These are phyloP conservation scores for Sporothrix protearum DNA, from an alignment of 2,329 filamentous ascomycete species.

Conservation along the genomic window DNA sequence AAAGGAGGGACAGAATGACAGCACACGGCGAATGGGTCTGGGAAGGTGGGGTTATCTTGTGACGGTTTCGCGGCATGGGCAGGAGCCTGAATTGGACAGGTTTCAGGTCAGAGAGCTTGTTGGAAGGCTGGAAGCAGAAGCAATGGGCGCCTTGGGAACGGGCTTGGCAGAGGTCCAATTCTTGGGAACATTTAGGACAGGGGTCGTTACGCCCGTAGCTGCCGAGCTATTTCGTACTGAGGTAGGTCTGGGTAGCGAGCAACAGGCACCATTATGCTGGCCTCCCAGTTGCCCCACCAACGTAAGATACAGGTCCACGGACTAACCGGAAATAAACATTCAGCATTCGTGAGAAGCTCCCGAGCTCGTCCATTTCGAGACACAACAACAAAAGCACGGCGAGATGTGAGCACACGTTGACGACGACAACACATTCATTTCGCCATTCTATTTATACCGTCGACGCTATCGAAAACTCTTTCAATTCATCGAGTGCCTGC, in stretches of 20 bases:
- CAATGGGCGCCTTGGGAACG: neutral
- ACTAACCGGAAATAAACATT: conserved; percentile 22
- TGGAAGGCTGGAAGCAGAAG: neutral
- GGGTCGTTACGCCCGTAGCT: neutral
- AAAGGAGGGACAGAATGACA: neutral
- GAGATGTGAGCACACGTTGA: conserved; percentile 6
- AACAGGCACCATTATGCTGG: neutral
- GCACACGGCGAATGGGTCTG: neutral
- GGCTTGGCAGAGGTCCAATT: conserved; percentile 12
- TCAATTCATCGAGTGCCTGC: neutral
- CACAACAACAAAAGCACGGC: conserved; percentile 22
- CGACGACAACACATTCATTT: neutral
- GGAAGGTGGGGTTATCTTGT: conserved; percentile 11
- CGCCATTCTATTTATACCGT: conserved; percentile 1
- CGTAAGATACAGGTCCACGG: conserved; percentile 21
- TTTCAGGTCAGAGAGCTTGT: conserved; percentile 17
- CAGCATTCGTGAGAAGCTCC: conserved; percentile 17
- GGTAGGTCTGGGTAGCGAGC: neutral
- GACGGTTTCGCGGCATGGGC: neutral
- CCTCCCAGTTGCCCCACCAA: conserved; percentile 25
- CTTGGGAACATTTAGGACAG: neutral
- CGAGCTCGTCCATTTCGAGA: conserved; percentile 15
- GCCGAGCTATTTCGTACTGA: neutral
- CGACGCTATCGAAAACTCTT: neutral
- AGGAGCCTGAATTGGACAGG: conserved; percentile 18